Conservation (phyloP, 352 stramenopile genomes). For the Globisporangium cylindrosporum region DNA sequence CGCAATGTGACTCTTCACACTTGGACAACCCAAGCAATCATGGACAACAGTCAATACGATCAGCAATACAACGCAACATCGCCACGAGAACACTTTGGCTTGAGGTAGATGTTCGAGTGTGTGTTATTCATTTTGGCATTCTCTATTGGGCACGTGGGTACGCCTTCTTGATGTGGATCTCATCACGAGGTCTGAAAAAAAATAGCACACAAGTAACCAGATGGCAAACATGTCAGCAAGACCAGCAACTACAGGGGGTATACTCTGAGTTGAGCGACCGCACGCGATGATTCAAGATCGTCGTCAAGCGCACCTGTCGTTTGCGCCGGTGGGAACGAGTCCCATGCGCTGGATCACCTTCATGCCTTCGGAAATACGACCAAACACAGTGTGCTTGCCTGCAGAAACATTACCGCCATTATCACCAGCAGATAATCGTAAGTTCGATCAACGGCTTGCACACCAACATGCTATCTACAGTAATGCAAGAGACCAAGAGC, state of each 20-base stretch:
- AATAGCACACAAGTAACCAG: conserved; percentile 6
- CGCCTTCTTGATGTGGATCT: conserved; percentile 71
- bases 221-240: not conserved
- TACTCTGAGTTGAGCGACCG: not conserved
- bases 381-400: conserved; percentile 94
- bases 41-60: not conserved
- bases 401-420: not conserved
- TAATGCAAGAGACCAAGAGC: too few relatives aligned
- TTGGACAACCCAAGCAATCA: not conserved
- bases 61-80: not conserved
- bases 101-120: conserved; percentile 1
- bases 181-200: conserved; percentile 58
- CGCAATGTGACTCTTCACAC: not conserved
- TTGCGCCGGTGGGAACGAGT: conserved; percentile 81
- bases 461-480: too few relatives aligned
- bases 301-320: conserved; percentile 59
- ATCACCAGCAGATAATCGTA: not conserved
- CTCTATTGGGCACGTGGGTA: conserved; percentile 58
- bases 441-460: too few relatives aligned
- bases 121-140: not conserved
- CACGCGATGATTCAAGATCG: not conserved
- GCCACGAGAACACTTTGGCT: not conserved
- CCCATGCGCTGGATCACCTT: conserved; percentile 91
- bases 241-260: not conserved
- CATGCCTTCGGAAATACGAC: conserved; percentile 92